phyloP scores from a whole-genome alignment of 202 grass and related monocot genomes.

The Setaria italica region DNA sequence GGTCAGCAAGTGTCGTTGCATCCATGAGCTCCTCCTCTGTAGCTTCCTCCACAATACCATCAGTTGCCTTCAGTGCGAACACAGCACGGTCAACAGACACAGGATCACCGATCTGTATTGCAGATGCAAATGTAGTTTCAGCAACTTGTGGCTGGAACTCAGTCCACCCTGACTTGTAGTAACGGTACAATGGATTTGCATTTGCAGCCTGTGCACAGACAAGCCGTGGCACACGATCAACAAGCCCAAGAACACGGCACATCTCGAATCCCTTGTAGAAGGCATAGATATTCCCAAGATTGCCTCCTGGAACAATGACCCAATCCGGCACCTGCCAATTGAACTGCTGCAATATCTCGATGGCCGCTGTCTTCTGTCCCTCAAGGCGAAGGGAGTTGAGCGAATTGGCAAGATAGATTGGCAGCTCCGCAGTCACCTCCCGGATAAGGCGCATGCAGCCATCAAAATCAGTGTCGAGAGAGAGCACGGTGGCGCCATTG shows the following conservation, averaged over 20 bases:
- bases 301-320: conserved; percentile 86
- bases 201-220: conserved; percentile 89
- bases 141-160: conserved; percentile 74
- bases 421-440: conserved; percentile 82
- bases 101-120: conserved; percentile 89
- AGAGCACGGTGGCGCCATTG: conserved; percentile 81
- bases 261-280: conserved; percentile 98
- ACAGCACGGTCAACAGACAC: conserved; percentile 81
- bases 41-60: conserved; percentile 90
- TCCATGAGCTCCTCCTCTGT: conserved; percentile 96
- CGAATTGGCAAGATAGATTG: conserved; percentile 87
- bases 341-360: conserved; percentile 91
- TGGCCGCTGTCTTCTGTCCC: conserved; percentile 85
- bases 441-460: conserved; percentile 84
- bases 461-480: conserved; percentile 85
- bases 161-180: conserved; percentile 78
- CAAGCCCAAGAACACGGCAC: conserved; percentile 74
- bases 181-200: conserved; percentile 75
- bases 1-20: conserved; percentile 78
- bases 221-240: conserved; percentile 73
- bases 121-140: conserved; percentile 76
- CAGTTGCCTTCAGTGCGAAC: conserved; percentile 62
- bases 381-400: conserved; percentile 83
- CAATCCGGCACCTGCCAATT: conserved; percentile 94
- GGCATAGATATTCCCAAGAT: conserved; percentile 90